Base-by-base conservation (phyloP, 768 basidiomycete species). In the Cystofilobasidium bisporidii region DNA sequence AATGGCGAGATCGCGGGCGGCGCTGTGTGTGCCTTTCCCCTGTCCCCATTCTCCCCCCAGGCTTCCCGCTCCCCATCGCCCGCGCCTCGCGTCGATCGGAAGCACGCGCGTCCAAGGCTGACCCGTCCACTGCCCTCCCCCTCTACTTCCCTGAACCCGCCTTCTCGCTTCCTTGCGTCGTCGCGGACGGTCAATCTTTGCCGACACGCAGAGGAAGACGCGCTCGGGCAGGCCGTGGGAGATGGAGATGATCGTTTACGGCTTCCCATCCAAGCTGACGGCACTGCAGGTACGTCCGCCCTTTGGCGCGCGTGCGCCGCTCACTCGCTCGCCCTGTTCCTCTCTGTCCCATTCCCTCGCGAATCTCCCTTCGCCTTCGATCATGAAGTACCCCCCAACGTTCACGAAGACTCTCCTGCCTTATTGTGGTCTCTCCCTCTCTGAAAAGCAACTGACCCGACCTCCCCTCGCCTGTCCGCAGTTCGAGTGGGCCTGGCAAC, bases 401-500 rank as follows among this genome's bases (percentile, higher is more conserved):
- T 12, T 36, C 36, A 12, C 36, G n/a, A 58, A 26, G 28, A 28
- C 17, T 20, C 26, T 18, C 30, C 17, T 18, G 18, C 26, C 14
- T 58, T 58, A 33, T 58, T 26, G 41, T 4, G 22, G 24, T 14
- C 17, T 43, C 8, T 14, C 15, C 6, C 36, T 8, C 14, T n/a
- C 28, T 15, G 60, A 30, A 15, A 22, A 15, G n/a, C n/a, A n/a
- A n/a, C n/a, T n/a, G n/a, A n/a, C n/a, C n/a, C n/a, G n/a, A 30
- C 30, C 15, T 22, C 47, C 22, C 15, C 6, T 2, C 28, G 17
- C 48, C 30, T 50, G 20, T 36, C 45, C n/a, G 48, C 22, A 88
- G 76, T 89, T 89, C 72, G 87, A 89, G 78, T 89, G 87, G 87
- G 78, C 79, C 26, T 91, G 88, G 88, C 88, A 89, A 74, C 85